Evolutionary conservation across 2,329 filamentous ascomycete genomes (phyloP), one percentile per base, ranked within the genome.

Genomic region (Biscogniauxia sp.): DNA sequence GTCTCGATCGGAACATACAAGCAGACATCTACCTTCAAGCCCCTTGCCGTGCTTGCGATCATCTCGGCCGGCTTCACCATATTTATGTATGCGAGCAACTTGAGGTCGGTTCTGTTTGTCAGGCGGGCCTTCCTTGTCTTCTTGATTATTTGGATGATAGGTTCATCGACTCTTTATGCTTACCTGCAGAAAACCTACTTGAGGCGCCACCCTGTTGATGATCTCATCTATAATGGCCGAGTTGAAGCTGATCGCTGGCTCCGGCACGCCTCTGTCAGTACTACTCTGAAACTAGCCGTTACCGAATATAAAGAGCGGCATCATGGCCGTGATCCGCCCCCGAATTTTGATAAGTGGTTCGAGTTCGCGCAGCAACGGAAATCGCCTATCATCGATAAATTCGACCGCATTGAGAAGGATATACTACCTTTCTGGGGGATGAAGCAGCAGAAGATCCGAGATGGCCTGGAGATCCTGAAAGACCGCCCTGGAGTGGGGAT

Each of bases 331-430:
- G 79, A 86, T 26, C 92, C 93, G 17, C 93, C 93, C 11, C 90
- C 88, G 0, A 84, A 90, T 61, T 97, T 96, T 68, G 90, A 93
- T 68, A 87, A 88, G 66, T 97, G 93, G 93, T 96, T 89, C 71
- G 82, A 88, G 20, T 92, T 91, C 69, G 91, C 92, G 5, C 84
- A 83, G 63, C 79, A 83, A n/a, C 85, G 82, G 60, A 82, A 84
- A 0, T 89, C 93, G 0, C 79, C 85, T 56, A 79, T 96, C 56
- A 86, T 95, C 58, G 93, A 97, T 69, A 87, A 91, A 64, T 97
- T 91, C 67, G 88, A 91, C 66, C 91, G 89, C 54, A 92, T 96
- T 58, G 87, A 91, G 66, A 81, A 87, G 58, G 87, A 91, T 63
- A 76, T 96, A 2, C 78, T 87, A 2, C 91, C 92, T 0, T 96